A percentile compares a stretch with the other conserved stretches of the same genome.
Evolutionary conservation across 208 protist species (phyloP).

Genomic region (Crithidia brevicula): DNA sequence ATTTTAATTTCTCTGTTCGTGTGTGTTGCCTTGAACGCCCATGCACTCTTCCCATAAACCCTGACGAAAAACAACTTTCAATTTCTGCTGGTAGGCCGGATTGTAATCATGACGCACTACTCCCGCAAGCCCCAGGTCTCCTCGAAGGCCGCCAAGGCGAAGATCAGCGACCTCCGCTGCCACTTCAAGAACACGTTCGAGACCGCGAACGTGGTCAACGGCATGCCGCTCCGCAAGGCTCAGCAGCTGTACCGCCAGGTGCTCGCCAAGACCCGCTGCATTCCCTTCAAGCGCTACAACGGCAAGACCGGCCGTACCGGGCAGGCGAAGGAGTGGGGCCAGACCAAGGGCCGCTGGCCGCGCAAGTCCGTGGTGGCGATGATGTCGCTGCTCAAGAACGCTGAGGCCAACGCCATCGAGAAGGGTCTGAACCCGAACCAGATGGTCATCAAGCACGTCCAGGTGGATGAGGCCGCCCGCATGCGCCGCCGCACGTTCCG

Average conservation of each 20-base stretch:
- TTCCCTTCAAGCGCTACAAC: conserved; percentile 95
- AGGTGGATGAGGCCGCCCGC: conserved; percentile 91
- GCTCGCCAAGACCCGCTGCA: conserved; percentile 94
- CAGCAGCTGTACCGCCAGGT: conserved; percentile 94
- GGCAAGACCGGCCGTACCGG: conserved; percentile 92
- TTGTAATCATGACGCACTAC: conserved; percentile 84
- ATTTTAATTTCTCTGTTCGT: too few species aligned
- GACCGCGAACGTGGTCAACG: conserved; percentile 93
- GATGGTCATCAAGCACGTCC: conserved; percentile 94
- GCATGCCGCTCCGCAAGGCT: conserved; percentile 93
- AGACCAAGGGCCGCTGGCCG: conserved; percentile 94
- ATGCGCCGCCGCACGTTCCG: conserved; percentile 95
- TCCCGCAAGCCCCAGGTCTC: conserved; percentile 91
- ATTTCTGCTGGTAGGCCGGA: conserved; percentile 1
- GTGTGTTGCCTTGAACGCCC: too few species aligned
- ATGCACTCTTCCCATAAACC: too few species aligned
- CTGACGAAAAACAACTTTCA: too few species aligned
- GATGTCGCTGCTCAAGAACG: conserved; percentile 93
- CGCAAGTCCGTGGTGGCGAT: conserved; percentile 94
- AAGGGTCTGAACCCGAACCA: conserved; percentile 92
- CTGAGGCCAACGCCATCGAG: conserved; percentile 86
- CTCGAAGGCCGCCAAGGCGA: conserved; percentile 88
- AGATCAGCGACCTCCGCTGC: conserved; percentile 91
- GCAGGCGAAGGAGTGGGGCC: conserved; percentile 93
- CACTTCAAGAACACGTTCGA: conserved; percentile 97